Conservation (phyloP, 2,329 filamentous ascomycete genomes). For the Colletotrichum caudatum region DNA sequence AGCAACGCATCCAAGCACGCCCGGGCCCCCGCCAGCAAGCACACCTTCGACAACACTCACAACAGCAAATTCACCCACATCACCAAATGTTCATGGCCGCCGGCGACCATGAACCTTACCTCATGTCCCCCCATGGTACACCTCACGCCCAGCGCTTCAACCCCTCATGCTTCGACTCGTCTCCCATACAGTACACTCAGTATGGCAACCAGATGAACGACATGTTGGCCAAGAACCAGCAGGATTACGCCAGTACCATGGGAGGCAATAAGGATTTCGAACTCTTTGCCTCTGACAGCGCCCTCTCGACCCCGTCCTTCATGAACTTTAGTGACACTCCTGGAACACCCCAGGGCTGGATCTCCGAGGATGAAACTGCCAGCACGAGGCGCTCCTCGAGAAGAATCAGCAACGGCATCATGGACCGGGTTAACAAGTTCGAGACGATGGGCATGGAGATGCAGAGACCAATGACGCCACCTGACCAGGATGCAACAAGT, state of each 20-base stretch:
- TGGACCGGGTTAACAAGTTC: constrained; percentile 71
- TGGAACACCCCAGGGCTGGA: constrained; percentile 59
- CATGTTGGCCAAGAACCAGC: constrained; percentile 62
- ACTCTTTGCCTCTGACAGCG: constrained; percentile 60
- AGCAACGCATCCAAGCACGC: constrained; percentile 82
- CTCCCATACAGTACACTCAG: constrained; percentile 59
- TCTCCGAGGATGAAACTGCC: constrained; percentile 61
- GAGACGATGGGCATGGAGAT: constrained; percentile 63
- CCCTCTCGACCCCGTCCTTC: constrained; percentile 63
- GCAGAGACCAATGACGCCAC: constrained; percentile 71
- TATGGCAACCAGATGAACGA: constrained; percentile 58
- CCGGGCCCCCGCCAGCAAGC: constrained; percentile 68
- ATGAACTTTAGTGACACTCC: constrained; percentile 63
- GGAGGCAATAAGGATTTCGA: constrained; percentile 62
- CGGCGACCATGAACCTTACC: constrained; percentile 64
- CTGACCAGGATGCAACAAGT: constrained; percentile 70
- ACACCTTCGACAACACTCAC: constrained; percentile 50
- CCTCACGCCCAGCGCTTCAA: constrained; percentile 67
- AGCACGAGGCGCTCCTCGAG: constrained; percentile 58
- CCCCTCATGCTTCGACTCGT: constrained; percentile 59
- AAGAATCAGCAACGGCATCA: constrained; percentile 71
- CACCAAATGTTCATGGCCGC: constrained; percentile 48
- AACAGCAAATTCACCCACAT: constrained; percentile 56
- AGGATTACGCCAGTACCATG: constrained; percentile 56
- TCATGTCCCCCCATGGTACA: constrained; percentile 68